Evolutionary conservation across 257 asterid species (phyloP).

Genomic region (Salvia splendens): DNA sequence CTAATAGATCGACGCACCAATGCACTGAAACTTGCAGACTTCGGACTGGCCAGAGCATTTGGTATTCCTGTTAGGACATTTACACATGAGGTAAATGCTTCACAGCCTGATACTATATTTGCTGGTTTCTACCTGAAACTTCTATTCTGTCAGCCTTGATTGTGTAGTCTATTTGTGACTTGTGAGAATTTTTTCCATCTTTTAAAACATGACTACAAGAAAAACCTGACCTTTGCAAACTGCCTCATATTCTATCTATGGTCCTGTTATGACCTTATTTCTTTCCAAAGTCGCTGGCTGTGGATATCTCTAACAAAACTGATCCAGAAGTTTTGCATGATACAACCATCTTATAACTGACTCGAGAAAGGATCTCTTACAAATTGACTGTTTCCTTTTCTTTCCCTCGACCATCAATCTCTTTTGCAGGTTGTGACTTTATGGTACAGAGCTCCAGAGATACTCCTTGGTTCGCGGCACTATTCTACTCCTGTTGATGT

Average conservation of each 20-base stretch:
- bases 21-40: slow-evolving; percentile 91
- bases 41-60: slow-evolving; percentile 95
- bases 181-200: slow-evolving; percentile 6
- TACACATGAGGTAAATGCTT: slow-evolving; percentile 74
- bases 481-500: slow-evolving; percentile 96
- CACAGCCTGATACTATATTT: slow-evolving; percentile 14
- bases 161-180: slow-evolving; percentile 3
- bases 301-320: not conserved
- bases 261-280: slow-evolving; percentile 4
- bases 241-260: slow-evolving; percentile 4
- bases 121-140: slow-evolving; percentile 2
- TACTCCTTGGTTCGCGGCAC: slow-evolving; percentile 91
- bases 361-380: slow-evolving; percentile 4
- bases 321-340: not conserved
- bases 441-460: slow-evolving; percentile 99
- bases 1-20: slow-evolving; percentile 85
- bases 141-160: not conserved
- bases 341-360: slow-evolving; percentile 12
- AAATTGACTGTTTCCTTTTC: not conserved
- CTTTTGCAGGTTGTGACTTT: slow-evolving; percentile 83
- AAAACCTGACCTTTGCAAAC: slow-evolving; percentile 6
- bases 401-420: not conserved
- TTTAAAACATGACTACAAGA: slow-evolving; percentile 9
- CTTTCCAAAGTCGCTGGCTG: slow-evolving; percentile 14
- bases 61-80: slow-evolving; percentile 96